Evolutionary conservation across 2,329 filamentous ascomycete genomes (phyloP), one percentile per base, ranked within the genome.

Genomic region (Fusarium sp.): DNA sequence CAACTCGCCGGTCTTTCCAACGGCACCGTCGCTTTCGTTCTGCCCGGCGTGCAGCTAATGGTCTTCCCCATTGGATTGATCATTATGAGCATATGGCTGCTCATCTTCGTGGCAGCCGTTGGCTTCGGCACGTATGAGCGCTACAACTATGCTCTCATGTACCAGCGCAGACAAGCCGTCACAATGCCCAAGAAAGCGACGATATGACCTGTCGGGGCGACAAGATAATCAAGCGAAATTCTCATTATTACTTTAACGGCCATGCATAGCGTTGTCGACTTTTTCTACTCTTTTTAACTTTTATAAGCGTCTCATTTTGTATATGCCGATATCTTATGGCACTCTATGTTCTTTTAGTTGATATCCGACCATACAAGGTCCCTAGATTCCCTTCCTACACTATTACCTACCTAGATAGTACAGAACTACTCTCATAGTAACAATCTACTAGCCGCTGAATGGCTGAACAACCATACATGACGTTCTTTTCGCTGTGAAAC

Each of bases 11-110:
- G 77, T 6, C 79, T 89, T 25, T 74, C 75, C 52, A 86, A 87
- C 73, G 84, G 84, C 68, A 86, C 84, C 16, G 83, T 86, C 13
- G 88, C 90, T 2, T 94, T 94, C 71, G 83, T 92, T 16, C 81
- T 94, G 2, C 92, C 92, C 0, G 92, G 92, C 46, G 85, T 88
- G 41, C 85, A 87, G 65, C 84, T 94, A 57, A 83, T 92, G 73
- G 87, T 93, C 65, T 90, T 92, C 79, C 91, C 92, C 10, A 82
- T 91, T 30, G 92, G 92, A 20, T 81, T 91, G n/a, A 81, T 92
- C 70, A 84, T 94, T 73, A 91, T 87, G 4, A 81, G 85, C 41
- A 74, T 86, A 14, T 94, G 92, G 90, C 78, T 88, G 3, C 67
- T 85, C 1, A 65, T 91, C 22, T 87, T 90, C 27, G 53, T 89